A percentile compares a stretch with the other conserved stretches of the same genome.
Conservation (phyloP, 1,284 basidiomycete genomes). For the Ustilago bromivora region DNA sequence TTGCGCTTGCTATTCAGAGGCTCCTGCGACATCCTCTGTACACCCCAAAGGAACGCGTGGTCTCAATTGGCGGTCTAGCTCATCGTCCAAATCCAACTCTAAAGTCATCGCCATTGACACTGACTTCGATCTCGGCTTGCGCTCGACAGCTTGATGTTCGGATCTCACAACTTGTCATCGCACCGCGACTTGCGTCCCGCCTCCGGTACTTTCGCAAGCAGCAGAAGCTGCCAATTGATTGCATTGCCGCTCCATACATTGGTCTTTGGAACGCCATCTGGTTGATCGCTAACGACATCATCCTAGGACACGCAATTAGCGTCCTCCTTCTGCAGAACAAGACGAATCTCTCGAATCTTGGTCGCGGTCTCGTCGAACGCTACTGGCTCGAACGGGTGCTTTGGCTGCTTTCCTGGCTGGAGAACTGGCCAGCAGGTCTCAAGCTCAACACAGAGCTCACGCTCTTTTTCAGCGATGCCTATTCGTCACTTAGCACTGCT, state of each 20-base stretch:
- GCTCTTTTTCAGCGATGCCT: conserved; percentile 80
- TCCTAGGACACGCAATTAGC: conserved; percentile 80
- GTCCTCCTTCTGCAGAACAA: conserved; percentile 42
- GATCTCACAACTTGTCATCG: conserved; percentile 69
- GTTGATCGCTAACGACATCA: conserved; percentile 89
- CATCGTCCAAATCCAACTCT: conserved; percentile 11
- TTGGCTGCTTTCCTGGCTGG: conserved; percentile 79
- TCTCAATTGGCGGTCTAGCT: conserved; percentile 18
- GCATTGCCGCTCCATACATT: conserved; percentile 68
- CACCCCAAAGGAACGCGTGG: conserved; percentile 9
- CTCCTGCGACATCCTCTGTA: conserved; percentile 17
- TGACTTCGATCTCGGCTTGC: conserved; percentile 41
- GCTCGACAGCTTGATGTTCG: conserved; percentile 70
- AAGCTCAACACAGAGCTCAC: conserved; percentile 96
- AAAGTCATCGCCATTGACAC: neutral
- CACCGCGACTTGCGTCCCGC: conserved; percentile 59
- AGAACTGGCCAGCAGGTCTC: conserved; percentile 93
- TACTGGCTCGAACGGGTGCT: conserved; percentile 30
- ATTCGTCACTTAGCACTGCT: conserved; percentile 72
- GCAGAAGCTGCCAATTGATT: conserved; percentile 27
- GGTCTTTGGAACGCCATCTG: conserved; percentile 90
- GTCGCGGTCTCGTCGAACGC: conserved; percentile 10
- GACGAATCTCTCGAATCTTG: conserved; percentile 3
- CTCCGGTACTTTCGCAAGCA: conserved; percentile 24
- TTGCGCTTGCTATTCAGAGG: conserved; percentile 18